Evolutionary conservation across 2,329 filamentous ascomycete species (phyloP).

Genomic region (Colletotrichum scovillei): DNA sequence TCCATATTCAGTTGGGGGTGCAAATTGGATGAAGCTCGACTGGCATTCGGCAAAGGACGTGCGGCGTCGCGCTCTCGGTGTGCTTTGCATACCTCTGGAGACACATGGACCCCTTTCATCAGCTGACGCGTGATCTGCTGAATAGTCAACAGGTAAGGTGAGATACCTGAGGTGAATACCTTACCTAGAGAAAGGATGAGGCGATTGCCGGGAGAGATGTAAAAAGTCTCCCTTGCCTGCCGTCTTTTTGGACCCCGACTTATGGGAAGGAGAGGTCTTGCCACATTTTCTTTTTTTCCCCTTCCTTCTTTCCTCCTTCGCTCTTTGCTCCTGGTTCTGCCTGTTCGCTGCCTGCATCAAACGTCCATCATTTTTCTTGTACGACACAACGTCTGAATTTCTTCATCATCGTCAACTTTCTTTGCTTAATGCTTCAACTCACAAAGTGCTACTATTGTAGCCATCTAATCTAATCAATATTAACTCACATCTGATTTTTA

Average conservation of each 20-base stretch:
- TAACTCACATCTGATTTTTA: neutral
- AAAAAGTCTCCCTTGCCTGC: conserved; percentile 29
- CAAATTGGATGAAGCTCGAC: conserved; percentile 20
- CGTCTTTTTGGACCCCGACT: conserved; percentile 19
- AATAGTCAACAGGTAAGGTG: too few species aligned
- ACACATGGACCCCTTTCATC: neutral
- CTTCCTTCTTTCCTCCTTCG: conserved; percentile 8
- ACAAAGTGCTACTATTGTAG: neutral
- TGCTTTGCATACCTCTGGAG: conserved; percentile 16
- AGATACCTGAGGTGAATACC: neutral
- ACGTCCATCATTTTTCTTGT: neutral
- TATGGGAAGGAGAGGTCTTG: conserved; percentile 27
- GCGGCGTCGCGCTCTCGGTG: conserved; percentile 2
- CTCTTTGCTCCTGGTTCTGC: neutral
- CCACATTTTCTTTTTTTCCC: neutral
- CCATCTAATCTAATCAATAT: conserved; percentile 4
- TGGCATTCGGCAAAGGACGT: conserved; percentile 19
- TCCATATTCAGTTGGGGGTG: neutral
- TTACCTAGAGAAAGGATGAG: neutral
- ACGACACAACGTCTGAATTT: neutral
- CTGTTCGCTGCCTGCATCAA: neutral
- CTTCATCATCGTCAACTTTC: neutral
- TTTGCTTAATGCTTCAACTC: neutral
- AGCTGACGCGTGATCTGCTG: conserved; percentile 7
- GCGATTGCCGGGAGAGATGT: conserved; percentile 8